phyloP scores from a whole-genome alignment of 768 basidiomycete genomes.

The Naganishia vishniacii region DNA sequence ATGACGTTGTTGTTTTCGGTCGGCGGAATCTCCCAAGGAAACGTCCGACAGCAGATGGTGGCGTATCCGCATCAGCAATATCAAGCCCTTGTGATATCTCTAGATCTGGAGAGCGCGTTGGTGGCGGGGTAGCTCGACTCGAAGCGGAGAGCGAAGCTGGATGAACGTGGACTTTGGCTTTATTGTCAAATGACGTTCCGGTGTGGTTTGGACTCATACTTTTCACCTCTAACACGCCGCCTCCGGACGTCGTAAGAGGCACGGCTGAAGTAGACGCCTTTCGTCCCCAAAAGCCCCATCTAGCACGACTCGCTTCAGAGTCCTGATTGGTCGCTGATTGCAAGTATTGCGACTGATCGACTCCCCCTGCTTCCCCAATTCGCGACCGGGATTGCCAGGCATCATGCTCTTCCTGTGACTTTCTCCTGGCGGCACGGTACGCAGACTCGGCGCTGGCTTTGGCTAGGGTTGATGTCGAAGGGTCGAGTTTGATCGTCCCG shows the following conservation, averaged over 20 bases:
- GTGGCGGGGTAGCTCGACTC: background rate
- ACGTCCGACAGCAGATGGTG: conserved; percentile 69
- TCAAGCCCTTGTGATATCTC: background rate
- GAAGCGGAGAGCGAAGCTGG: background rate
- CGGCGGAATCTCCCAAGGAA: conserved; percentile 69
- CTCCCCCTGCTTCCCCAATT: conserved; percentile 41
- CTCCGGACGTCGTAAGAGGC: conserved; percentile 40
- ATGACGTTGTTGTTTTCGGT: conserved; percentile 34
- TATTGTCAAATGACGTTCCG: background rate
- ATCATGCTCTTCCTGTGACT: conserved; percentile 22
- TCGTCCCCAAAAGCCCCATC: conserved; percentile 45
- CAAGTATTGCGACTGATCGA: background rate
- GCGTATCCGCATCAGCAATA: conserved; percentile 20
- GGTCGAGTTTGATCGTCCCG: conserved; percentile 35
- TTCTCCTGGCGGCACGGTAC: conserved; percentile 12
- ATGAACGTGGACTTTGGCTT: background rate
- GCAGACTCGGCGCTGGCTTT: conserved; percentile 25
- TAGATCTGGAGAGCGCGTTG: background rate
- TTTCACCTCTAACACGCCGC: conserved; percentile 45
- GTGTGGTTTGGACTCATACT: conserved; percentile 17
- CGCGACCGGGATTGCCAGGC: conserved; percentile 37
- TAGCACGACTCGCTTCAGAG: conserved; percentile 27
- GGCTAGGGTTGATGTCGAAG: conserved; percentile 37
- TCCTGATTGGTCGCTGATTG: background rate
- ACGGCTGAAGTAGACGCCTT: conserved; percentile 27